phyloP scores from a whole-genome alignment of 2,329 filamentous ascomycete species.

The Neobulgaria alba region DNA sequence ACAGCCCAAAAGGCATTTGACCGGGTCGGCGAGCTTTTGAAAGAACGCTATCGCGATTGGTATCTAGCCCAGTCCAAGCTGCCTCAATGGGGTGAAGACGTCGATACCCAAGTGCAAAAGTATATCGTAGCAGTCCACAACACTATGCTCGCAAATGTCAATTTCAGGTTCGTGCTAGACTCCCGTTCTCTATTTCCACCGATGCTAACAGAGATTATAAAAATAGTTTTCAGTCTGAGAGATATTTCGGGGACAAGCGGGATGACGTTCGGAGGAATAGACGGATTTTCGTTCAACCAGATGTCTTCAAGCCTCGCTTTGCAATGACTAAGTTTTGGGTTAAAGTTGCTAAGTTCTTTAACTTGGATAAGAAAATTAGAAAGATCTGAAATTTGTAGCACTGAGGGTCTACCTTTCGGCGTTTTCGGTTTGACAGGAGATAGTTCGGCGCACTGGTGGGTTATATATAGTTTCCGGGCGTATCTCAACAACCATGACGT shows the following conservation, averaged over 20 bases:
- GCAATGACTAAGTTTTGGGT: no score
- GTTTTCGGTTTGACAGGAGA: no score
- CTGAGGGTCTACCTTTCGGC: no score
- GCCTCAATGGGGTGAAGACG: slow-evolving; percentile 1
- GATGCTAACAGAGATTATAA: neutral
- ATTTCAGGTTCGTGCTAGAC: no score
- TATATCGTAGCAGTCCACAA: slow-evolving; percentile 1
- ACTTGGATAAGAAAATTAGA: no score
- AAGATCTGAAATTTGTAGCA: no score
- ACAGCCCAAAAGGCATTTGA: slow-evolving; percentile 3
- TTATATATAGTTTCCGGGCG: no score
- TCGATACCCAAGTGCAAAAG: slow-evolving; percentile 1
- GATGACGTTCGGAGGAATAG: neutral
- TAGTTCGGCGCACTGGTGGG: no score
- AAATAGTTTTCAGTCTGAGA: neutral
- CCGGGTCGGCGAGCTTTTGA: neutral
- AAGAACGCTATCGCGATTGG: slow-evolving; percentile 4
- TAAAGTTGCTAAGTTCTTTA: no score
- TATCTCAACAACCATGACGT: no score
- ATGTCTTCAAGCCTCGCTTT: no score
- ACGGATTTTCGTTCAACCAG: neutral
- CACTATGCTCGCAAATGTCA: neutral
- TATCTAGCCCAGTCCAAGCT: slow-evolving; percentile 1
- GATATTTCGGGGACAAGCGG: neutral
- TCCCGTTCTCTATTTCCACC: no score